Evolutionary conservation across 306 rosid species (phyloP), one percentile per base, ranked within the genome.

Genomic region (Cicer arietinum): DNA sequence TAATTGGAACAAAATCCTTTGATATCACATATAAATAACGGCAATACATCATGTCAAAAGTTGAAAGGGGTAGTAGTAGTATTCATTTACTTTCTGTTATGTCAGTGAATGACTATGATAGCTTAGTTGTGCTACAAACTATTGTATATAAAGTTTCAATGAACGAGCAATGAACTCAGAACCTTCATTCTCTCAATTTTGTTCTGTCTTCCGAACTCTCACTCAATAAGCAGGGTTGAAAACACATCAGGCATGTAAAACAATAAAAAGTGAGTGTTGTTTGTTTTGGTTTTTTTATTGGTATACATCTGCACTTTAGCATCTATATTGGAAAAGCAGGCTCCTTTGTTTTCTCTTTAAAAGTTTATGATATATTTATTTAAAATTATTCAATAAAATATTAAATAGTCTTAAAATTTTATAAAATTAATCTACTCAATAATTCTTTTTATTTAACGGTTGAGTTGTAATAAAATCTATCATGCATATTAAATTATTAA

Each of bases 151-250:
- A 51, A 51, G 16, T 7, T 51, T 14, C 54, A 48, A 12, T 13
- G 54, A 53, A 53, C 18, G 61, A 53, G 6, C 11, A 53, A 17
- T 53, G 60, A 5, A 17, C 9, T 53, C 20, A 53, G 30, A 53
- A 53, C 60, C 30, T 20, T 56, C 62, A 56, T 56, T 56, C 62
- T 56, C 25, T 56, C n/a, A 56, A 56, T 56, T 20, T 5, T 20
- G 62, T 56, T 20, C 13, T 20, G 39, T 20, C 39, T 18, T 0
- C 37, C 62, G 20, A 13, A 56, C 39, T 56, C 62, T 10, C 2
- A 22, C 63, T 22, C 40, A 57, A 0, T 57, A 10, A 18, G 63
- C 6, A 18, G 12, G 18, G 30, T 54, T 54, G 13, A 3, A 56
- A 9, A 30, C 35, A 17, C 5, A 54, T 16, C 22, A 14, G 25